Evolutionary conservation across 1,284 basidiomycete genomes (phyloP).

Genomic region (Puccinia novopanici): DNA sequence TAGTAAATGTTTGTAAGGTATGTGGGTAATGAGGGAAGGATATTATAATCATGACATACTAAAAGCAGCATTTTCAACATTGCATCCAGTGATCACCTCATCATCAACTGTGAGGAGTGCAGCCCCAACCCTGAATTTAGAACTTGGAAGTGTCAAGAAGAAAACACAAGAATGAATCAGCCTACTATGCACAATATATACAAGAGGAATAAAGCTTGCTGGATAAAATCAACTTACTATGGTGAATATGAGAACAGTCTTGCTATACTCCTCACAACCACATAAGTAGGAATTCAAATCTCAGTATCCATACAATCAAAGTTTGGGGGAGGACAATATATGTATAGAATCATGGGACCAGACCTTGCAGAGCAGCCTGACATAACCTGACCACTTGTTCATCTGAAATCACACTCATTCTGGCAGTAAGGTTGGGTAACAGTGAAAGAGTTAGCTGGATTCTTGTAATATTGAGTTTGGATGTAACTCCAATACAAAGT

Average conservation of each 20-base stretch:
- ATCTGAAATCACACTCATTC: background rate
- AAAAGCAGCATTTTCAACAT: slow-evolving; percentile 88
- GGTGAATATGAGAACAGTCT: slow-evolving; percentile 45
- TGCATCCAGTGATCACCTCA: slow-evolving; percentile 75
- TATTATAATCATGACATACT: slow-evolving; percentile 65
- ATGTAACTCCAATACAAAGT: too few species aligned
- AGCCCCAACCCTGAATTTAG: slow-evolving; percentile 85
- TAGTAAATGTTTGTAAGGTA: background rate
- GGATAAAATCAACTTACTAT: slow-evolving; percentile 20
- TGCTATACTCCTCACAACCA: too few species aligned
- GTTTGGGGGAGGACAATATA: too few species aligned
- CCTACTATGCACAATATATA: background rate
- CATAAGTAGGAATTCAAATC: background rate
- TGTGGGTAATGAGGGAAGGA: background rate
- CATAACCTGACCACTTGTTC: slow-evolving; percentile 6
- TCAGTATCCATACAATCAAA: background rate
- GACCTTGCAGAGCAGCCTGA: slow-evolving; percentile 31
- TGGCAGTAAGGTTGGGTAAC: too few species aligned
- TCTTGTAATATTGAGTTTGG: too few species aligned
- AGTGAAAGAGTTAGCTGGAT: too few species aligned
- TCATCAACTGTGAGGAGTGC: slow-evolving; percentile 73
- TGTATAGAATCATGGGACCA: background rate
- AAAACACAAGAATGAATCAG: background rate
- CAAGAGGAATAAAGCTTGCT: background rate
- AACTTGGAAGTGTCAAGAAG: too few species aligned